Conservation (phyloP, 305 asterid species). For the Solanum hybrid region DNA sequence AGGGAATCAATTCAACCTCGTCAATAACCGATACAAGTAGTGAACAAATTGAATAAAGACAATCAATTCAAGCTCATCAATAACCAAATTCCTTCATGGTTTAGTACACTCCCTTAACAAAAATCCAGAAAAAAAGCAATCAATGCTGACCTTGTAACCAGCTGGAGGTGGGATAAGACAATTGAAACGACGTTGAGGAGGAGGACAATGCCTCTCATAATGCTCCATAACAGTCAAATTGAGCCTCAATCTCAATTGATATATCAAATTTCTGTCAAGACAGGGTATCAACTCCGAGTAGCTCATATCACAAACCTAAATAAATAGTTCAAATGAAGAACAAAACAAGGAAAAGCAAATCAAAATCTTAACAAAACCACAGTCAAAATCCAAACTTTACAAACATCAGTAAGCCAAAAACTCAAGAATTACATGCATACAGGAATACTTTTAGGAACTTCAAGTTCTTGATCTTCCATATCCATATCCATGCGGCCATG, state of each 20-base stretch:
- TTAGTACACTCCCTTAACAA: neutral
- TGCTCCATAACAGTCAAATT: conserved; percentile 91
- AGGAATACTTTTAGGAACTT: conserved; percentile 51
- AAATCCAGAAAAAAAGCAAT: neutral
- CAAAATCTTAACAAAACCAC: neutral
- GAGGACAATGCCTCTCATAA: conserved; percentile 92
- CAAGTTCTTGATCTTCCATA: conserved; percentile 57
- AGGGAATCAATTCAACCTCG: neutral
- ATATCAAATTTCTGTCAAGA: conserved; percentile 60
- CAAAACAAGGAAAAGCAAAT: neutral
- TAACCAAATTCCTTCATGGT: neutral
- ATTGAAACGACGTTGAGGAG: conserved; percentile 63
- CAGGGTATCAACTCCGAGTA: conserved; percentile 87
- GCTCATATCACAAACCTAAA: conserved; percentile 74
- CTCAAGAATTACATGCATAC: conserved; percentile 24
- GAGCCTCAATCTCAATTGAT: conserved; percentile 59
- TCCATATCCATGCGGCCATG: conserved; percentile 32
- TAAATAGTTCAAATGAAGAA: neutral
- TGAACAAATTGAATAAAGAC: neutral
- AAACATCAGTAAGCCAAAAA: neutral
- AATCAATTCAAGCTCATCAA: neutral
- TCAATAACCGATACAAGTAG: neutral
- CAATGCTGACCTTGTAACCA: conserved; percentile 76
- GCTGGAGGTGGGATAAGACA: conserved; percentile 86
- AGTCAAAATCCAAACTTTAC: neutral